Evolutionary conservation across 2,329 filamentous ascomycete species (phyloP).

Genomic region (Simplicillium aogashimaense): DNA sequence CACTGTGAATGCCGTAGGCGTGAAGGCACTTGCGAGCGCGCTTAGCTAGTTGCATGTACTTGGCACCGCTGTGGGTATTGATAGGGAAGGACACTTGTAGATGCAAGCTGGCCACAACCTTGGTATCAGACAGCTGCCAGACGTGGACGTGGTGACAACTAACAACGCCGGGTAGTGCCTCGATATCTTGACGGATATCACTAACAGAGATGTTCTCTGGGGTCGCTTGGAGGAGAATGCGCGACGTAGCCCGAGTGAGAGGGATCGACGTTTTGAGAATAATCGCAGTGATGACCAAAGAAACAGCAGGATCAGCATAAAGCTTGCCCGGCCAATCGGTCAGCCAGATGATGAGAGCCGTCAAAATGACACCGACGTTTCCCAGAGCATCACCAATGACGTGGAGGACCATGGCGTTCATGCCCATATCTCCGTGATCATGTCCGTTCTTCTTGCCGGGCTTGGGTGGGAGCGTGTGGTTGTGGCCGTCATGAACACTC

Average conservation of each 20-base stretch:
- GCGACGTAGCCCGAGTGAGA: conserved; percentile 67
- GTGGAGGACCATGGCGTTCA: conserved; percentile 74
- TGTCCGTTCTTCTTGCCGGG: conserved; percentile 54
- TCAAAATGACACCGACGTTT: conserved; percentile 76
- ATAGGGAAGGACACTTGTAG: conserved; percentile 88
- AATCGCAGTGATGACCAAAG: conserved; percentile 81
- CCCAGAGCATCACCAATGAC: conserved; percentile 77
- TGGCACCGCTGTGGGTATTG: conserved; percentile 63
- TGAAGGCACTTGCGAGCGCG: conserved; percentile 82
- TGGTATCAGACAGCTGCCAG: conserved; percentile 94
- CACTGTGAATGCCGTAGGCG: conserved; percentile 91
- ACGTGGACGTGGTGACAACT: conserved; percentile 95
- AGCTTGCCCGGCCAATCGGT: conserved; percentile 70
- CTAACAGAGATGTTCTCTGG: conserved; percentile 80
- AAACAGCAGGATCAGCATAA: conserved; percentile 88
- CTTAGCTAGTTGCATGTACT: conserved; percentile 85
- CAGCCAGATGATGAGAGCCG: conserved; percentile 84
- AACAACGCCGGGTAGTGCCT: conserved; percentile 71
- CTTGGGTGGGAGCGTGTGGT: conserved; percentile 68
- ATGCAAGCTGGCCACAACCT: conserved; percentile 86
- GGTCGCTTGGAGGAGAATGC: conserved; percentile 89
- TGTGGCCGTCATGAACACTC: conserved; percentile 59
- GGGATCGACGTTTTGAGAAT: conserved; percentile 67
- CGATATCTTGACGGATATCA: conserved; percentile 87
- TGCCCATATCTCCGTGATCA: conserved; percentile 83